Evolutionary conservation across 2,329 filamentous ascomycete genomes (phyloP).

Genomic region (Calonectria naviculata): DNA sequence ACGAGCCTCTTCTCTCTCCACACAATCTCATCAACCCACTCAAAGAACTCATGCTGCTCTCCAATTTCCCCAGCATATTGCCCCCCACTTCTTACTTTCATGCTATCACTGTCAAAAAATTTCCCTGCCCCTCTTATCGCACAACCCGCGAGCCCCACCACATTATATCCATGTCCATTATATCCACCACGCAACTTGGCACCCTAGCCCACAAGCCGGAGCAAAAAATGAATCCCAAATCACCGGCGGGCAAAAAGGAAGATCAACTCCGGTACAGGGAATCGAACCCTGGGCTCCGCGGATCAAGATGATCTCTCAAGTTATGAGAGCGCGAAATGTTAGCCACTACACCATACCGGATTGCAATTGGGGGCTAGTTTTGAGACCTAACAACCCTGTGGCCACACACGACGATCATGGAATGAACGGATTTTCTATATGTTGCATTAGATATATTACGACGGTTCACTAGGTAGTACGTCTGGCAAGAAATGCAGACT

Average conservation of each 20-base stretch:
- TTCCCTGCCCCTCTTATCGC: background rate
- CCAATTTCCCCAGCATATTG: background rate
- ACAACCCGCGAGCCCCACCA: background rate
- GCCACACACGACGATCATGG: too few species aligned
- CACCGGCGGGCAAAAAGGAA: background rate
- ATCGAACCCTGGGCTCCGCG: slow-evolving; percentile 43
- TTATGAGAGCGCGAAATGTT: slow-evolving; percentile 47
- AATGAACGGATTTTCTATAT: too few species aligned
- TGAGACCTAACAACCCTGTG: background rate
- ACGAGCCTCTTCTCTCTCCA: background rate
- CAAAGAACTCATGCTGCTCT: background rate
- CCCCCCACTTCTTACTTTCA: background rate
- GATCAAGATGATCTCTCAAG: slow-evolving; percentile 31
- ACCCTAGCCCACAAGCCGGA: background rate
- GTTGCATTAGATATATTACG: background rate
- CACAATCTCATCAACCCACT: background rate
- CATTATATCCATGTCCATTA: too few species aligned
- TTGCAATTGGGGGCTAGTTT: background rate
- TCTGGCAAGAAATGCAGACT: background rate
- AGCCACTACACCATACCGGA: slow-evolving; percentile 49
- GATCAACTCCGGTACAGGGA: slow-evolving; percentile 39
- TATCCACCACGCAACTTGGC: background rate
- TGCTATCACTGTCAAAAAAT: background rate
- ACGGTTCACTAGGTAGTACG: background rate
- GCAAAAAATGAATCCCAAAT: background rate